These are phyloP conservation scores for Herpetospermum pedunculosum DNA, from an alignment of 306 rosid genomes.

Conservation along the genomic window DNA sequence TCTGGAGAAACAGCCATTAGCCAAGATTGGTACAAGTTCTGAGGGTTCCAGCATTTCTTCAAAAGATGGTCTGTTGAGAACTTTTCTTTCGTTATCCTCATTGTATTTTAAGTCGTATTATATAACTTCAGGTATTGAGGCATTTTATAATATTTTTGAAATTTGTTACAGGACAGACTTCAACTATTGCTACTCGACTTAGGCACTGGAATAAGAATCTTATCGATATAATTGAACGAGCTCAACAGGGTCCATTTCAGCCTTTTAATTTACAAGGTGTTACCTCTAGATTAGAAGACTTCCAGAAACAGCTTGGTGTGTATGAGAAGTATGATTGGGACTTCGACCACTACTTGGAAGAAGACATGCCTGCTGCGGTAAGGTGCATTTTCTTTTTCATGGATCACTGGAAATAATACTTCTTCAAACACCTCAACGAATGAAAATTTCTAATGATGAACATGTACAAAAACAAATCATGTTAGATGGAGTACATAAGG, in stretches of 20 bases:
- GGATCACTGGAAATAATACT: neutral
- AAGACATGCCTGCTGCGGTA: conserved; percentile 86
- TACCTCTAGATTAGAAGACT: conserved; percentile 30
- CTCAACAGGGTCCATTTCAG: conserved; percentile 28
- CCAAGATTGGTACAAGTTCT: conserved; percentile 13
- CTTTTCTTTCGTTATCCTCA: neutral
- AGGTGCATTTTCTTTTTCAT: conserved; percentile 41
- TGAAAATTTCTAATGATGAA: neutral
- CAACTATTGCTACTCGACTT: conserved; percentile 23
- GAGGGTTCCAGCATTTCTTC: conserved; percentile 19
- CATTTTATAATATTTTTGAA: neutral
- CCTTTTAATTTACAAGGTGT: conserved; percentile 36
- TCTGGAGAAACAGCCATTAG: neutral
- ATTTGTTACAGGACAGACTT: conserved; percentile 18
- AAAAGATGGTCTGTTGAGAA: conserved; percentile 25
- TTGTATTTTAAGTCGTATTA: neutral
- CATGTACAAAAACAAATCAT: no score
- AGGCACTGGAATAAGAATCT: conserved; percentile 27
- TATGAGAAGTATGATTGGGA: conserved; percentile 61
- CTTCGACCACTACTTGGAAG: conserved; percentile 73
- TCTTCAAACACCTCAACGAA: neutral
- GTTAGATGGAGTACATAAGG: conserved; percentile 75
- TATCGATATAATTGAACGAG: conserved; percentile 25
- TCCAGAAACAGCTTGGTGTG: conserved; percentile 42
- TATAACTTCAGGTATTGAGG: neutral